A percentile compares a stretch with the other conserved stretches of the same genome.
These are phyloP conservation scores for Mortierella sp. DNA, from an alignment of 371 early-diverging fungal species.

Conservation along the genomic window DNA sequence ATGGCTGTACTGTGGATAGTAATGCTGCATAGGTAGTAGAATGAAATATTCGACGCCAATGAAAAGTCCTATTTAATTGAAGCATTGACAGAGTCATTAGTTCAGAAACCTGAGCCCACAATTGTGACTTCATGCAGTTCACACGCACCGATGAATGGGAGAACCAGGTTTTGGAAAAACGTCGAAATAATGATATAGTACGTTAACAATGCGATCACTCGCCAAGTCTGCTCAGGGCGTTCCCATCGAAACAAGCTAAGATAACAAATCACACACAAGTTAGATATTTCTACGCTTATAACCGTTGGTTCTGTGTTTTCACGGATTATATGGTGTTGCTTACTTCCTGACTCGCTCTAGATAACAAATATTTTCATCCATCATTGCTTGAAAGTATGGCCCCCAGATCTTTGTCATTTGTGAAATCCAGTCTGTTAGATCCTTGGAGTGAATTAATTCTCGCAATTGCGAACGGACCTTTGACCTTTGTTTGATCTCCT, in stretches of 20 bases:
- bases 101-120: background rate
- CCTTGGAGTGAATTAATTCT: slow-evolving; percentile 49
- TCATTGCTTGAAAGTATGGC: slow-evolving; percentile 43
- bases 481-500: slow-evolving; percentile 13
- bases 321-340: background rate
- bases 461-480: slow-evolving; percentile 46
- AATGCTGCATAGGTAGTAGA: slow-evolving; percentile 38
- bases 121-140: too few species aligned
- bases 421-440: slow-evolving; percentile 52
- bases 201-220: slow-evolving; percentile 24
- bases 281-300: background rate
- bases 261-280: background rate
- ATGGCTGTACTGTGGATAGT: slow-evolving; percentile 46
- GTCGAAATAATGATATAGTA: slow-evolving; percentile 31
- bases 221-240: slow-evolving; percentile 49
- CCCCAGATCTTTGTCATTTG: slow-evolving; percentile 55
- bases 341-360: slow-evolving; percentile 52
- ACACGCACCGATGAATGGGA: slow-evolving; percentile 39
- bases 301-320: background rate
- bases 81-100: background rate
- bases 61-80: slow-evolving; percentile 18
- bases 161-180: slow-evolving; percentile 35
- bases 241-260: slow-evolving; percentile 53
- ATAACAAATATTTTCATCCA: slow-evolving; percentile 48
- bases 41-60: slow-evolving; percentile 50